A percentile compares a stretch with the other conserved stretches of the same genome.
Conservation (phyloP, 305 asterid genomes). For the Fraxinus dipetala region DNA sequence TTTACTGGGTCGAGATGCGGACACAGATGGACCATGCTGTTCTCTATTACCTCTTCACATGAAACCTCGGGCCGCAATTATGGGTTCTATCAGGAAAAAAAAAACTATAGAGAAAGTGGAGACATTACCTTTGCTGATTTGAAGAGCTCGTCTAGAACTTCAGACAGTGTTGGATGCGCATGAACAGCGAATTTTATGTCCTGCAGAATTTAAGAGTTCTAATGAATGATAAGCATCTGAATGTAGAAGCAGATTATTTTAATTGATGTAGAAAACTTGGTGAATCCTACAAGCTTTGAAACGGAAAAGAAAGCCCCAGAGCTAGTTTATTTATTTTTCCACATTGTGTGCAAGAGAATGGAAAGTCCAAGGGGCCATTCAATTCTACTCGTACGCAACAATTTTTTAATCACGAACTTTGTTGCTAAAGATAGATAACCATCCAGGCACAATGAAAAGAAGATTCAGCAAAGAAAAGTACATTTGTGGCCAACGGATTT, state of each 20-base stretch:
- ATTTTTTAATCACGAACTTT: not conserved
- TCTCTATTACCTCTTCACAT: not conserved
- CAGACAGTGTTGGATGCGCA: constrained; percentile 94
- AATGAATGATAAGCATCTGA: constrained; percentile 23
- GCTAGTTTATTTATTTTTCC: not conserved
- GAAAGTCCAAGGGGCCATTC: not conserved
- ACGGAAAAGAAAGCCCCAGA: not conserved
- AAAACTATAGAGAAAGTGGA: constrained; percentile 1
- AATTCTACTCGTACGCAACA: not conserved
- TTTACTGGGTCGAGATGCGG: not conserved
- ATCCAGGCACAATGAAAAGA: not conserved
- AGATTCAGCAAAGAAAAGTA: not conserved
- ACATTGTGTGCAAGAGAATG: not conserved
- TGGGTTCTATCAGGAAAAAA: not conserved
- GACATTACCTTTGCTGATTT: constrained; percentile 75
- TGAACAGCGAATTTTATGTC: constrained; percentile 83
- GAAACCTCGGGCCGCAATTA: not conserved
- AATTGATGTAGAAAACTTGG: not conserved
- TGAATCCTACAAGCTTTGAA: not conserved
- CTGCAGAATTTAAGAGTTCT: constrained; percentile 45
- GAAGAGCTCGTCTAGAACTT: constrained; percentile 82
- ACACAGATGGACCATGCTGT: constrained; percentile 7
- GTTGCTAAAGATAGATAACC: not conserved
- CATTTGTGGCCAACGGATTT: not conserved
- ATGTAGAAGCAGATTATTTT: not conserved